Conservation (phyloP, 2,329 filamentous ascomycete species). For the Fusarium sp. region DNA sequence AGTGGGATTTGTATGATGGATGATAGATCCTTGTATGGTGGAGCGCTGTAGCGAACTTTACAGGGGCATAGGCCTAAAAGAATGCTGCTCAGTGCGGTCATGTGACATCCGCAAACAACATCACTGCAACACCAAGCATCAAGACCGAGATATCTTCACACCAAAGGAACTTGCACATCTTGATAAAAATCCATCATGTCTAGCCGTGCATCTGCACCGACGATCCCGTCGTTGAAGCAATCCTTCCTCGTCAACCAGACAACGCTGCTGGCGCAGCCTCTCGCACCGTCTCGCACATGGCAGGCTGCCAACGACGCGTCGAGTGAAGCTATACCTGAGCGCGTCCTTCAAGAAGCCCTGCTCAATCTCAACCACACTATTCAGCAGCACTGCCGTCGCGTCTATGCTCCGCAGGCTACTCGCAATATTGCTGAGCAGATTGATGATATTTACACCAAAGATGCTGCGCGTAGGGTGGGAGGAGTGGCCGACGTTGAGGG, state of each 20-base stretch:
- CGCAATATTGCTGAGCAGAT: slow-evolving; percentile 81
- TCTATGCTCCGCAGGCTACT: slow-evolving; percentile 76
- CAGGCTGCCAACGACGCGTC: slow-evolving; percentile 59
- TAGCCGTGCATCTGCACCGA: slow-evolving; percentile 54
- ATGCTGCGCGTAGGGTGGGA: slow-evolving; percentile 54
- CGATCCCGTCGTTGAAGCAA: slow-evolving; percentile 72
- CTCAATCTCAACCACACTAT: slow-evolving; percentile 71
- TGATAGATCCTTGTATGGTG: not conserved
- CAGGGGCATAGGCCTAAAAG: not conserved
- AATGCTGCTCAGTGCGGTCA: not conserved
- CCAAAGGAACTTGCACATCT: not conserved
- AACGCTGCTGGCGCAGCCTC: slow-evolving; percentile 69
- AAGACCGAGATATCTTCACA: not conserved
- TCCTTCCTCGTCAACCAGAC: slow-evolving; percentile 73
- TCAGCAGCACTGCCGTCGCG: slow-evolving; percentile 73
- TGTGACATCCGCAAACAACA: slow-evolving; percentile 11
- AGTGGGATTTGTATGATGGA: not conserved
- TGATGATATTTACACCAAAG: slow-evolving; percentile 70
- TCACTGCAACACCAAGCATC: not conserved
- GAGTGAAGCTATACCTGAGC: slow-evolving; percentile 57
- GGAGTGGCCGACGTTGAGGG: slow-evolving; percentile 52
- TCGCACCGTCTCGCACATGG: slow-evolving; percentile 67
- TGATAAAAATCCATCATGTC: slow-evolving; percentile 12
- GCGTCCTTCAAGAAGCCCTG: slow-evolving; percentile 67
- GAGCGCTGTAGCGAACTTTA: not conserved